Evolutionary conservation across 2,329 filamentous ascomycete genomes (phyloP).

Genomic region (Cryphonectria naterciae): DNA sequence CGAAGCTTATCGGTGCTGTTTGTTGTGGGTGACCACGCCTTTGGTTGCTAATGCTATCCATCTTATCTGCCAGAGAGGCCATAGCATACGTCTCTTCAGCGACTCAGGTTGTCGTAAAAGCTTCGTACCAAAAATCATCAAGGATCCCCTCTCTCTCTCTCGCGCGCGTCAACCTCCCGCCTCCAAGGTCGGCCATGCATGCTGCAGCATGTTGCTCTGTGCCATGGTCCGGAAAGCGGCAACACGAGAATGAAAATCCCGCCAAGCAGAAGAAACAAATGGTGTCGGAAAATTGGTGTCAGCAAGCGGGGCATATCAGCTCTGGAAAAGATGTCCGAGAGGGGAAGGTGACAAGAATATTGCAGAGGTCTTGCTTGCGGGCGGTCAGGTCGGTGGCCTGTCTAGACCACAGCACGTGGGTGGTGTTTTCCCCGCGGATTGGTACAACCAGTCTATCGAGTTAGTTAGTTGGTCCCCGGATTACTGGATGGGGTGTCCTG

Average conservation of each 20-base stretch:
- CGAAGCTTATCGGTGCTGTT: background rate
- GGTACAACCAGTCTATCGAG: background rate
- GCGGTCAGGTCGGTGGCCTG: background rate
- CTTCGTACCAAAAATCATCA: background rate
- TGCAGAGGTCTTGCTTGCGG: background rate
- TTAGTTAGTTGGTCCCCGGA: too few relatives aligned
- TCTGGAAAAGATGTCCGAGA: background rate
- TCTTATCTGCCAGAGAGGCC: background rate
- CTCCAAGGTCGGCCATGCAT: background rate
- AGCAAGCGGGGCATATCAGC: conserved; percentile 1
- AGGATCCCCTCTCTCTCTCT: background rate
- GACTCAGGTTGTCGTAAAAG: background rate
- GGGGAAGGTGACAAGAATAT: conserved; percentile 18
- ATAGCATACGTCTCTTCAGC: background rate
- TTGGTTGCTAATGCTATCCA: background rate
- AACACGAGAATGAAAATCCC: background rate
- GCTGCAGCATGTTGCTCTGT: background rate
- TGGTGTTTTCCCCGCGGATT: conserved; percentile 17
- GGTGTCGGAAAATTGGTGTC: background rate
- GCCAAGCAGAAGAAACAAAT: background rate
- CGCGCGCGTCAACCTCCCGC: background rate
- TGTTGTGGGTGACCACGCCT: background rate
- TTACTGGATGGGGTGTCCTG: background rate
- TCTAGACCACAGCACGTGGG: conserved; percentile 18
- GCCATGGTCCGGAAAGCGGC: background rate